These are phyloP conservation scores for Hygrocybe coccinea DNA, from an alignment of 768 basidiomycete species.

Conservation along the genomic window DNA sequence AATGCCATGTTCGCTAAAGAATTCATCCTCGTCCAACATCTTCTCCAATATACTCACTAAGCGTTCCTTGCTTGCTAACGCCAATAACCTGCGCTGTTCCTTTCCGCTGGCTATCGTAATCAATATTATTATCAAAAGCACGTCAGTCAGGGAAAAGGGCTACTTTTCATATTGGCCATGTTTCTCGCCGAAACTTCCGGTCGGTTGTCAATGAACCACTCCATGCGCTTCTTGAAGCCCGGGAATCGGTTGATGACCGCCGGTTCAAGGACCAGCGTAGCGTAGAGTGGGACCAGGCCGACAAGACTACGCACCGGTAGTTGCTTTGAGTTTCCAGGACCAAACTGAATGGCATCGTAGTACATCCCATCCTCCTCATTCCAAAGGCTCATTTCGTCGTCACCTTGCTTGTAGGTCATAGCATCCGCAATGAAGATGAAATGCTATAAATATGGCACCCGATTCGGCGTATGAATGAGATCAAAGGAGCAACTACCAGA, in stretches of 20 bases:
- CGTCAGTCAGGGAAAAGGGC: conserved; percentile 5
- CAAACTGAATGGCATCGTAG: conserved; percentile 94
- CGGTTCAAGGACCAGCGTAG: conserved; percentile 90
- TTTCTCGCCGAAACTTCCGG: conserved; percentile 82
- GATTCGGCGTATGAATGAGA: not conserved
- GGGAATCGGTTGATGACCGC: conserved; percentile 84
- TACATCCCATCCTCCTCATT: conserved; percentile 97
- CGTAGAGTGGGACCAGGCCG: conserved; percentile 96
- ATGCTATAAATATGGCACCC: conserved; percentile 49
- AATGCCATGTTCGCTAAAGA: conserved; percentile 92
- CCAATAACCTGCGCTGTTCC: conserved; percentile 83
- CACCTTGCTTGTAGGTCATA: conserved; percentile 88
- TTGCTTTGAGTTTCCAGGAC: conserved; percentile 76
- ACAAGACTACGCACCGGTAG: conserved; percentile 92
- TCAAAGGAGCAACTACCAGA: not conserved
- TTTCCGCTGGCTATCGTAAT: conserved; percentile 49
- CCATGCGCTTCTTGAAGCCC: conserved; percentile 97
- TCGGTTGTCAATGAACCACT: conserved; percentile 97
- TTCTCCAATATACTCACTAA: conserved; percentile 84
- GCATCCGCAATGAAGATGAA: conserved; percentile 99
- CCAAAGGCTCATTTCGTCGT: conserved; percentile 81
- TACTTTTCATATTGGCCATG: conserved; percentile 94
- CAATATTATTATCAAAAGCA: not conserved
- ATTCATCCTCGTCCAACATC: conserved; percentile 97
- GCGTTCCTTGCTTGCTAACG: conserved; percentile 88